Evolutionary conservation across 331 rosid species (phyloP), one percentile per base, ranked within the genome.

Genomic region (Stylosanthes scabra): DNA sequence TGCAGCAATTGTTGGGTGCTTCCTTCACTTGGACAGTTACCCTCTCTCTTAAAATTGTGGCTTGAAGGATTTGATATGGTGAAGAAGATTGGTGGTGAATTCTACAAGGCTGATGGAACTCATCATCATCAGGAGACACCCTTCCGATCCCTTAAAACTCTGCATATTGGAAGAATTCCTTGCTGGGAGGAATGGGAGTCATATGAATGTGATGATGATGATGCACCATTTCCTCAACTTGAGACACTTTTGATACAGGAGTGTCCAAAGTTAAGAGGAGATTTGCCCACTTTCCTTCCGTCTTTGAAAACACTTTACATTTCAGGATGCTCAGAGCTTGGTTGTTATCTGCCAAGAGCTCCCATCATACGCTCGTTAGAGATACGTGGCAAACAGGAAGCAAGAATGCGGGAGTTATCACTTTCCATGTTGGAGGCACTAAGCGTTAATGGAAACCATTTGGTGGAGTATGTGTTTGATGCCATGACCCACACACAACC

Each of bases 301-400:
- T 9, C 51, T 11, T 46, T 46, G 51, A 3, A 46, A 10, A 0
- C 0, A 46, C 51, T 46, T 9, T 9, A 0, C n/a, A 11, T 46
- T 11, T 2, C 3, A 10, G n/a, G 5, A 0, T 10, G 51, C 51
- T 0, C 2, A 1, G 5, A 46, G 51, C 51, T 46, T 46, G 14
- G n/a, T 46, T 46, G 51, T 46, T 8, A 2, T 46, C 4, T 46
- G n/a, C 51, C 51, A 9, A 46, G 11, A 10, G n/a, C 51, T 11
- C 51, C 51, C 51, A 2, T 4, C 0, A 11, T 11, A 3, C 14
- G 0, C n/a, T 0, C 0, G 0, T 11, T 46, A 9, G 0, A 0
- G 0, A 46, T 46, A 46, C 0, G 1, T 0, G 51, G n/a, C 51
- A 11, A 2, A 46, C 5, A 11, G 13, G 5, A 46, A 46, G n/a